These are phyloP conservation scores for Hirsutella minnesotensis DNA, from an alignment of 2,329 filamentous ascomycete genomes.

Conservation along the genomic window DNA sequence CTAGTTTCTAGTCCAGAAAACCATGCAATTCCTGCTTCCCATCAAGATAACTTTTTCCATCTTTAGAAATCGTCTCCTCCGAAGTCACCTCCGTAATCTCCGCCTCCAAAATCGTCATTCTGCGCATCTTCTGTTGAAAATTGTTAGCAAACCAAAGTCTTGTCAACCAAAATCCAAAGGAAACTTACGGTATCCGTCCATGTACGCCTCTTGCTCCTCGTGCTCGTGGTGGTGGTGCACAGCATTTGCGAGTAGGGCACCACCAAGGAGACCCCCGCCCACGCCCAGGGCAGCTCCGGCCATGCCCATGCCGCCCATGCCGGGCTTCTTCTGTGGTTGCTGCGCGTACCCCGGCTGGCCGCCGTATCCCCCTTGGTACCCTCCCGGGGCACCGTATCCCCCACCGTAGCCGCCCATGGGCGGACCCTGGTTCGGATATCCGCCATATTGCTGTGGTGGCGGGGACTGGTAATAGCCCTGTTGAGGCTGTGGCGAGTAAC, in stretches of 20 bases:
- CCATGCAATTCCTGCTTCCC: too few species aligned
- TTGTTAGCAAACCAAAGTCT: slow-evolving; percentile 7
- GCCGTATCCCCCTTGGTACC: slow-evolving; percentile 4
- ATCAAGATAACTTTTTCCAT: too few species aligned
- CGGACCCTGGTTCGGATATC: slow-evolving; percentile 10
- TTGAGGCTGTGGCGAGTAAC: slow-evolving; percentile 7
- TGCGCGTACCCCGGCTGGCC: slow-evolving; percentile 13
- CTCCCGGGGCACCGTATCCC: slow-evolving; percentile 14
- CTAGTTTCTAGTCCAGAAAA: too few species aligned
- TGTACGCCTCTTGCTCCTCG: slow-evolving; percentile 40
- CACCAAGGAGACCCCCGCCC: slow-evolving; percentile 72
- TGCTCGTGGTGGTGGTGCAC: slow-evolving; percentile 39
- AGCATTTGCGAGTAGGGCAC: slow-evolving; percentile 57
- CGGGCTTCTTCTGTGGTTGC: slow-evolving; percentile 28
- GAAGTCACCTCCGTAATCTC: slow-evolving; percentile 13
- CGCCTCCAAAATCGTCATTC: slow-evolving; percentile 17
- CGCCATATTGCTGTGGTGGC: slow-evolving; percentile 12
- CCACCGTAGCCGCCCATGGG: slow-evolving; percentile 14
- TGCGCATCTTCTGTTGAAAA: slow-evolving; percentile 15
- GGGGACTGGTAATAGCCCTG: slow-evolving; percentile 14
- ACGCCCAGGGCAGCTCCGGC: slow-evolving; percentile 68
- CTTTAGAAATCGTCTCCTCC: too few species aligned
- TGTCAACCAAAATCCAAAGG: neutral
- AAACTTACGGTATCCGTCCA: slow-evolving; percentile 28
- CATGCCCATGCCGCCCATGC: slow-evolving; percentile 30